phyloP scores from a whole-genome alignment of 2,329 filamentous ascomycete species.

The Pestalotiopsis sp. region DNA sequence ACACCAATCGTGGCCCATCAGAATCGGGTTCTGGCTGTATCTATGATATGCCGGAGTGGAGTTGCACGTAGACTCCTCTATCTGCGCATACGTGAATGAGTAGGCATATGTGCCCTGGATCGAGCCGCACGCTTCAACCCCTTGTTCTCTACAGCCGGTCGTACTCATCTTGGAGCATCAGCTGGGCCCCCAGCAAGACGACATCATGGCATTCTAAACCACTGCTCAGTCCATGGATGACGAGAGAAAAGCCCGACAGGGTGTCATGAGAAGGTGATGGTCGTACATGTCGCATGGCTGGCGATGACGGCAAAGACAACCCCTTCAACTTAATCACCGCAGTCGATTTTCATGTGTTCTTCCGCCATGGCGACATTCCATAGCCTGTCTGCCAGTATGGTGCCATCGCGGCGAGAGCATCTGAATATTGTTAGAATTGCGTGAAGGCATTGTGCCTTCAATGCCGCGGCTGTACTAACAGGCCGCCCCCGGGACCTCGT shows the following conservation, averaged over 20 bases:
- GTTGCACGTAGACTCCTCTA: too few species aligned
- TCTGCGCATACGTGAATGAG: too few species aligned
- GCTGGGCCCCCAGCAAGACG: not conserved
- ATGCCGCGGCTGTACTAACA: not conserved
- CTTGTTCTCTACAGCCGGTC: too few species aligned
- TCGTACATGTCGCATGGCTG: too few species aligned
- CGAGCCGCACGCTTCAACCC: too few species aligned
- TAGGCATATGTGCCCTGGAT: too few species aligned
- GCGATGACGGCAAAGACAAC: not conserved
- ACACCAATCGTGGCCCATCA: not conserved
- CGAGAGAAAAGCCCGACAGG: not conserved
- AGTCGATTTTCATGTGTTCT: too few species aligned
- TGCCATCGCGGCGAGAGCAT: not conserved
- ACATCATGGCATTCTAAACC: not conserved
- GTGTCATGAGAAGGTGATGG: not conserved
- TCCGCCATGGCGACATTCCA: not conserved
- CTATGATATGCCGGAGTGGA: too few species aligned
- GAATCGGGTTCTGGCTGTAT: not conserved
- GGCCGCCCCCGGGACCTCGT: not conserved
- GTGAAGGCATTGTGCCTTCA: too few species aligned
- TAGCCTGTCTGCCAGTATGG: not conserved
- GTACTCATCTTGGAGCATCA: not conserved
- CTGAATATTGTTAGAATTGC: too few species aligned
- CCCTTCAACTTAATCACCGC: not conserved
- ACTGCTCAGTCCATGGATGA: not conserved